Conservation (phyloP, 1,284 basidiomycete genomes). For the Trametes polyzona region DNA sequence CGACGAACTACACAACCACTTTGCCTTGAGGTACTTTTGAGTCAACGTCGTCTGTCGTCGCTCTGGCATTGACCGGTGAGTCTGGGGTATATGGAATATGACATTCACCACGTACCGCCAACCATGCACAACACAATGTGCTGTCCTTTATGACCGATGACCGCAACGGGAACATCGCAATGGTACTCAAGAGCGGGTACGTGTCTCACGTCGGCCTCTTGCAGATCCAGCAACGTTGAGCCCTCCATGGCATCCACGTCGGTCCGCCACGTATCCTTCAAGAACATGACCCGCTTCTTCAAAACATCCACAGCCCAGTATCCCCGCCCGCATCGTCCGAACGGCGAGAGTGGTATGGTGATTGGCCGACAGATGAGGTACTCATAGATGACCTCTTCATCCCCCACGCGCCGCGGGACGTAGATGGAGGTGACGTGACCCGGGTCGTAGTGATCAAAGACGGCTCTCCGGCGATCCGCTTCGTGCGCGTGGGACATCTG, state of each 20-base stretch:
- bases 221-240: too few relatives aligned
- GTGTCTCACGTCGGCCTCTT: too few relatives aligned
- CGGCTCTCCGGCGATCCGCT: background rate
- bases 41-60: background rate
- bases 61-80: background rate
- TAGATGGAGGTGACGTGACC: background rate
- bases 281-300: background rate
- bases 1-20: background rate
- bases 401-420: background rate
- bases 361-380: constrained; percentile 8
- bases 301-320: constrained; percentile 10
- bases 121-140: background rate
- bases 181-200: constrained; percentile 13
- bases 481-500: background rate
- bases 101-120: background rate
- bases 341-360: background rate
- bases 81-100: background rate
- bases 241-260: background rate
- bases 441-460: background rate
- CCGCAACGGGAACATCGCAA: constrained; percentile 3
- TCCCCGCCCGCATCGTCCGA: background rate
- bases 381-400: background rate
- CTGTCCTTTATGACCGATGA: background rate
- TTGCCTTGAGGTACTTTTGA: background rate
- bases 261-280: constrained; percentile 14